Evolutionary conservation across 1,139 yeast species (phyloP).

Genomic region (Nakaseomyces sp.): DNA sequence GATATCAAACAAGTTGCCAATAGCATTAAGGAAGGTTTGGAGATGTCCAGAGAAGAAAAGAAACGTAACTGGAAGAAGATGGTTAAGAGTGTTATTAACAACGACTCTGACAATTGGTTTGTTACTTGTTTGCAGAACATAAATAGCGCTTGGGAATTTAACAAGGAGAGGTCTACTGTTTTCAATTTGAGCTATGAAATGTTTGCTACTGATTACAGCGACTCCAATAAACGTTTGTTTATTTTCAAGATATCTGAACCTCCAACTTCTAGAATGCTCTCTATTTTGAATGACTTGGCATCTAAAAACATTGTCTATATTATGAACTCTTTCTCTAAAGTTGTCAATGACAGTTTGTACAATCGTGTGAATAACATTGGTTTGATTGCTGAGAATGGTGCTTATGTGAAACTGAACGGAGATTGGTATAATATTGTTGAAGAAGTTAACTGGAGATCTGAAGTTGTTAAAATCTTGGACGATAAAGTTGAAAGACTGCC

Average conservation of each 20-base stretch:
- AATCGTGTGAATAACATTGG: conserved; percentile 65
- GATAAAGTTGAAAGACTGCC: conserved; percentile 69
- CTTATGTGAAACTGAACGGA: conserved; percentile 41
- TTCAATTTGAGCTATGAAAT: conserved; percentile 30
- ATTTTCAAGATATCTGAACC: conserved; percentile 44
- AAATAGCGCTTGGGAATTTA: conserved; percentile 49
- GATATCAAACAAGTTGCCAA: conserved; percentile 57
- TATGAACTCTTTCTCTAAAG: conserved; percentile 51
- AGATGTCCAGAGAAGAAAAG: conserved; percentile 52
- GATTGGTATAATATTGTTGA: conserved; percentile 60
- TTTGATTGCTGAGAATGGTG: conserved; percentile 81
- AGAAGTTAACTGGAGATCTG: conserved; percentile 39
- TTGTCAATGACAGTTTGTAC: conserved; percentile 56
- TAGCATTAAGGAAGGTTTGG: conserved; percentile 50
- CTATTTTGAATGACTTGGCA: conserved; percentile 42
- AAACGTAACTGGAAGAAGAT: conserved; percentile 53
- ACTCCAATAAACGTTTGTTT: conserved; percentile 37
- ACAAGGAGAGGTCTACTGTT: conserved; percentile 35
- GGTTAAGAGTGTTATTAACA: conserved; percentile 47
- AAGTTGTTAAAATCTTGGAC: conserved; percentile 56
- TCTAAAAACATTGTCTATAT: conserved; percentile 58
- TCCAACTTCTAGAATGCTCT: conserved; percentile 41
- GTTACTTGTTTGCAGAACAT: conserved; percentile 46
- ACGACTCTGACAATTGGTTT: conserved; percentile 76
- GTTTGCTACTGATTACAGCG: conserved; percentile 30